Percentiles rank a stretch among this genome's conserved stretches.
phyloP scores from a whole-genome alignment of 2,329 filamentous ascomycete genomes.

The Seiridium cupressi region DNA sequence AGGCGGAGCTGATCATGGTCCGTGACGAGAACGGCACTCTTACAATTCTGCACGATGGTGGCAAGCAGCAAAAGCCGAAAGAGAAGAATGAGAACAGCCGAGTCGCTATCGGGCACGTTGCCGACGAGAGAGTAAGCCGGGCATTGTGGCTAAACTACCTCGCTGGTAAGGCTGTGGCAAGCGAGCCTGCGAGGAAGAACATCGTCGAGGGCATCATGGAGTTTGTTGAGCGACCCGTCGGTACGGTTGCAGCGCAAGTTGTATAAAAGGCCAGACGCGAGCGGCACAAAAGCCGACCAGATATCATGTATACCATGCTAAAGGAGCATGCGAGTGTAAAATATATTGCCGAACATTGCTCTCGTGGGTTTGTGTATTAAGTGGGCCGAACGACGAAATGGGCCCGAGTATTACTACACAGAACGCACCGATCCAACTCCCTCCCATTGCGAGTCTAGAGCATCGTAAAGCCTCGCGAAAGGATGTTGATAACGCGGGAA shows the following conservation, averaged over 20 bases:
- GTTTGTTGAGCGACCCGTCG: slow-evolving; percentile 83
- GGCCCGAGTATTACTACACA: too few species aligned
- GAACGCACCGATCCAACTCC: too few species aligned
- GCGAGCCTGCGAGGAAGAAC: slow-evolving; percentile 74
- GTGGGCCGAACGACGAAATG: too few species aligned
- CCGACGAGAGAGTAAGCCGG: slow-evolving; percentile 77
- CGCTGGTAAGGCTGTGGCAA: slow-evolving; percentile 81
- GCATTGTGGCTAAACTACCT: slow-evolving; percentile 90
- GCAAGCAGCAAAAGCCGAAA: slow-evolving; percentile 29
- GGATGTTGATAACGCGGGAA: too few species aligned
- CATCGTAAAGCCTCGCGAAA: too few species aligned
- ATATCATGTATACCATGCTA: not conserved
- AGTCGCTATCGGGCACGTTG: slow-evolving; percentile 66
- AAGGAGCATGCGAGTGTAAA: not conserved
- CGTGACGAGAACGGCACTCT: slow-evolving; percentile 66
- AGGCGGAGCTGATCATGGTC: slow-evolving; percentile 71
- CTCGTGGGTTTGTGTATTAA: too few species aligned
- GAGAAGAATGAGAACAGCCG: slow-evolving; percentile 55
- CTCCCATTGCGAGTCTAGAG: too few species aligned
- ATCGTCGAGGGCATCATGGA: slow-evolving; percentile 86
- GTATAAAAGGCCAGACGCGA: not conserved
- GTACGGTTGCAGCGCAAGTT: slow-evolving; percentile 51
- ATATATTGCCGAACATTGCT: not conserved
- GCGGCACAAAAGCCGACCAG: not conserved
- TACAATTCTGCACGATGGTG: slow-evolving; percentile 64